Conservation (phyloP, 192 early-diverging fungal species). For the Globomyces pollinis-pini region DNA sequence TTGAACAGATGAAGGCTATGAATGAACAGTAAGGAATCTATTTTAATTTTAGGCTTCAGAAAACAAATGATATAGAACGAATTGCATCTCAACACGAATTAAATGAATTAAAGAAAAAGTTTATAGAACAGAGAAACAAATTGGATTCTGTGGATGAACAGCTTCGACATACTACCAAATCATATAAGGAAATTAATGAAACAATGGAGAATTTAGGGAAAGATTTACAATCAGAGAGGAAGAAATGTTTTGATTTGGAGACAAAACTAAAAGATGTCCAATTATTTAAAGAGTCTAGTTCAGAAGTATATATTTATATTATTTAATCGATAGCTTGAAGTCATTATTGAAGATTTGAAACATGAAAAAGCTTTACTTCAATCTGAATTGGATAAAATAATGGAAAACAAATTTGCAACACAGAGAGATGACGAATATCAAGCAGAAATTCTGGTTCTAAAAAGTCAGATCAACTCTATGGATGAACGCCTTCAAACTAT, state of each 20-base stretch:
- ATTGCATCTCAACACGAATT: slow-evolving; percentile 38
- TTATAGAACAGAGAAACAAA: slow-evolving; percentile 18
- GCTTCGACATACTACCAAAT: slow-evolving; percentile 23
- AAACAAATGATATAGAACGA: slow-evolving; percentile 32
- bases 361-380: slow-evolving; percentile 39
- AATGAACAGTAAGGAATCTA: slow-evolving; percentile 3
- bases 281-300: slow-evolving; percentile 18
- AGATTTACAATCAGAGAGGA: slow-evolving; percentile 45
- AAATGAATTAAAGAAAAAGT: slow-evolving; percentile 20
- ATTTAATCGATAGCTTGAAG: slow-evolving; percentile 28
- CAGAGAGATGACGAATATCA: slow-evolving; percentile 35
- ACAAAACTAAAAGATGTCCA: slow-evolving; percentile 15
- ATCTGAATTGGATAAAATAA: slow-evolving; percentile 33
- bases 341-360: slow-evolving; percentile 40
- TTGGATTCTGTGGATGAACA: slow-evolving; percentile 29
- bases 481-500: no score
- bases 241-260: slow-evolving; percentile 27
- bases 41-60: slow-evolving; percentile 23
- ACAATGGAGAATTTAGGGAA: slow-evolving; percentile 28
- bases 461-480: no score
- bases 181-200: slow-evolving; percentile 29
- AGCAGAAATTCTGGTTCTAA: slow-evolving; percentile 26
- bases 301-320: slow-evolving; percentile 11
- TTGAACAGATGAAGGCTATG: slow-evolving; percentile 4
- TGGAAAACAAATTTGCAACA: slow-evolving; percentile 29